Conservation (phyloP, 306 rosid genomes). For the Geum urbanum region DNA sequence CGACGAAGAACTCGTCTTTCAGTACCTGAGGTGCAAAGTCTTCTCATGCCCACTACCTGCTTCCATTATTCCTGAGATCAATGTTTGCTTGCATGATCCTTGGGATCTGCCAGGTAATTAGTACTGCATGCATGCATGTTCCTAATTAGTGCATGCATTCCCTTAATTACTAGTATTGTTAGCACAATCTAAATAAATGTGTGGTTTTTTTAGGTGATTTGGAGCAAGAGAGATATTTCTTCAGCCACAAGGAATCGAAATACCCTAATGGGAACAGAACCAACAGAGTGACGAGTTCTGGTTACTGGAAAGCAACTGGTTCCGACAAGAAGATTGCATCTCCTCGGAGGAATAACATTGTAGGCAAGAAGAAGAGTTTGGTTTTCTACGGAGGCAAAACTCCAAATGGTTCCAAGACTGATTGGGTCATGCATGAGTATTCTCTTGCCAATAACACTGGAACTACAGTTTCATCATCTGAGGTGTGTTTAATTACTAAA, state of each 20-base stretch:
- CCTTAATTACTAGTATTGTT: background rate
- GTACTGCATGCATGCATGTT: background rate
- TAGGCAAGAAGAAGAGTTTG: conserved; percentile 64
- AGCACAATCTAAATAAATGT: background rate
- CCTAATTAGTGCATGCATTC: background rate
- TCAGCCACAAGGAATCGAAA: conserved; percentile 57
- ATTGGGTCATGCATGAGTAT: conserved; percentile 83
- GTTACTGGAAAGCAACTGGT: conserved; percentile 86
- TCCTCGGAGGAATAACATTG: conserved; percentile 27
- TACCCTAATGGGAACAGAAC: conserved; percentile 54
- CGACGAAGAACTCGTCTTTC: conserved; percentile 85
- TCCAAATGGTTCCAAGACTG: conserved; percentile 50
- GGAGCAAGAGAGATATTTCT: conserved; percentile 63
- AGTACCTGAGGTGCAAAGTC: conserved; percentile 67
- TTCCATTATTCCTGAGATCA: conserved; percentile 74
- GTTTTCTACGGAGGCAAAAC: conserved; percentile 59
- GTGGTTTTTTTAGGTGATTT: conserved; percentile 33
- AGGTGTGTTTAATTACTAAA: conserved; percentile 17
- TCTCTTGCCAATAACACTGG: conserved; percentile 42
- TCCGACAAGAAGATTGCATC: conserved; percentile 56
- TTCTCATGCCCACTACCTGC: conserved; percentile 74
- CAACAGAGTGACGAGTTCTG: conserved; percentile 63
- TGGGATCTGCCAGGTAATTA: conserved; percentile 78
- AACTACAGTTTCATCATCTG: conserved; percentile 20
- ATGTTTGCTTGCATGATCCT: conserved; percentile 66